phyloP scores from a whole-genome alignment of 768 basidiomycete genomes.

The Russula sp. region DNA sequence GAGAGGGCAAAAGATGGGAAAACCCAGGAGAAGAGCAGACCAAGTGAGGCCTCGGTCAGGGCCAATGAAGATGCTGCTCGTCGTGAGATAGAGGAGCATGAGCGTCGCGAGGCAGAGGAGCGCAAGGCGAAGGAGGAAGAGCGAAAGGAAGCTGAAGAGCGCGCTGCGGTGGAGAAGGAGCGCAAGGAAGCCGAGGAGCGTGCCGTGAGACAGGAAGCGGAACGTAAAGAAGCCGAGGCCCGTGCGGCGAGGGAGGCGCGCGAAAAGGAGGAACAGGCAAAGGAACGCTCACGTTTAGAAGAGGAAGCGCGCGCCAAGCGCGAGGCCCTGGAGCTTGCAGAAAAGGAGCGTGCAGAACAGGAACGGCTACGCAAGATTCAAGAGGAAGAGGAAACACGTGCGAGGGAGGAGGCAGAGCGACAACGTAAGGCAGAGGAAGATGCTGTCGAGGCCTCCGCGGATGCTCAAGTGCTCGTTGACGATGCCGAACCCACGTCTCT shows the following conservation, averaged over 20 bases:
- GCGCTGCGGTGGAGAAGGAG: constrained; percentile 32
- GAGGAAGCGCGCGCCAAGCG: constrained; percentile 30
- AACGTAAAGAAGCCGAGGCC: constrained; percentile 43
- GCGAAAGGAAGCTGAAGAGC: constrained; percentile 33
- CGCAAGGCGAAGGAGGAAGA: constrained; percentile 42
- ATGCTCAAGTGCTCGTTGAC: constrained; percentile 38
- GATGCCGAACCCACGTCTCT: constrained; percentile 38
- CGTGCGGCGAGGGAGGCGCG: constrained; percentile 33
- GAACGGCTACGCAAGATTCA: constrained; percentile 31
- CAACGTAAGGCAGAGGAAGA: constrained; percentile 39
- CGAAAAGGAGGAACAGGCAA: constrained; percentile 35
- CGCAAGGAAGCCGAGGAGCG: constrained; percentile 39
- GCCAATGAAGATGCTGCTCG: constrained; percentile 35
- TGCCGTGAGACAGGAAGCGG: constrained; percentile 40
- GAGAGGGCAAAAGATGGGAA: constrained; percentile 51
- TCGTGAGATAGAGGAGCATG: constrained; percentile 34
- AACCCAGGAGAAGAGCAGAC: constrained; percentile 42
- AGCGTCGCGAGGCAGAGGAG: constrained; percentile 41
- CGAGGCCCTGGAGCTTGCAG: constrained; percentile 45
- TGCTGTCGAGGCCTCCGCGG: constrained; percentile 41
- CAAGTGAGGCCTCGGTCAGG: constrained; percentile 33
- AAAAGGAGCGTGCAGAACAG: constrained; percentile 43
- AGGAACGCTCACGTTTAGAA: constrained; percentile 19
- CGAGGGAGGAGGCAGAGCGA: constrained; percentile 35
- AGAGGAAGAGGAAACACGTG: constrained; percentile 33